Percentiles rank a stretch among this genome's conserved stretches.
phyloP scores from a whole-genome alignment of 2,329 filamentous ascomycete genomes.

The Nannizziopsis barbatae region DNA sequence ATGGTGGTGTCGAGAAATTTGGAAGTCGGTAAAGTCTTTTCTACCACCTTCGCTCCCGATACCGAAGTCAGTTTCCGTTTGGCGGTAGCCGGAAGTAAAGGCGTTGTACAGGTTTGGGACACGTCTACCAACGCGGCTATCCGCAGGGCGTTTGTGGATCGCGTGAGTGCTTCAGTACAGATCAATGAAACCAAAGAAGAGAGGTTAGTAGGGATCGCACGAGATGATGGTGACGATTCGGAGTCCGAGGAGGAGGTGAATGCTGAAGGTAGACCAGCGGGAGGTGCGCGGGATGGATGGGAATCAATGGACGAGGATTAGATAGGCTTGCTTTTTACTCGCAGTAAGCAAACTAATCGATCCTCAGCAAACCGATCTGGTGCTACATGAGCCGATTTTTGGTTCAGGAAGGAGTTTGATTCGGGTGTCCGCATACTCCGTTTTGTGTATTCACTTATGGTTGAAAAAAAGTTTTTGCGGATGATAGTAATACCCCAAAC shows the following conservation, averaged over 20 bases:
- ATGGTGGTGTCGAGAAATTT: constrained; percentile 88
- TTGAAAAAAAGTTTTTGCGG: not conserved
- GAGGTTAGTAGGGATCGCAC: constrained; percentile 61
- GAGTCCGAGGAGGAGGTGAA: constrained; percentile 47
- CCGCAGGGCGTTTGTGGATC: constrained; percentile 67
- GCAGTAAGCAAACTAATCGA: not conserved
- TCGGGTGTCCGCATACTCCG: not conserved
- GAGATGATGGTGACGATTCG: constrained; percentile 54
- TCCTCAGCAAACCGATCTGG: too few species aligned
- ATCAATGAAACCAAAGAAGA: constrained; percentile 55
- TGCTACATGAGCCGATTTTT: not conserved
- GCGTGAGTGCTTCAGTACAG: constrained; percentile 43
- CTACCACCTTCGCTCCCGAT: constrained; percentile 80
- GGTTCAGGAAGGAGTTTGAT: not conserved
- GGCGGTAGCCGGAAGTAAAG: constrained; percentile 89
- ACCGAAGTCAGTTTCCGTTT: constrained; percentile 81
- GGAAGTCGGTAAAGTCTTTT: constrained; percentile 91
- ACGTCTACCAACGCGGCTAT: constrained; percentile 87
- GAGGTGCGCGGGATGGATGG: constrained; percentile 39
- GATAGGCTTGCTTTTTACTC: not conserved
- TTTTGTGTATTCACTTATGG: too few species aligned
- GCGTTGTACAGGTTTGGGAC: constrained; percentile 88
- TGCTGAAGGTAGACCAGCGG: constrained; percentile 32
- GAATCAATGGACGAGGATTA: constrained; percentile 46
- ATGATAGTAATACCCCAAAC: not conserved